Evolutionary conservation across 2,329 filamentous ascomycete genomes (phyloP), one percentile per base, ranked within the genome.

Genomic region (Sordariomycetes sp.): DNA sequence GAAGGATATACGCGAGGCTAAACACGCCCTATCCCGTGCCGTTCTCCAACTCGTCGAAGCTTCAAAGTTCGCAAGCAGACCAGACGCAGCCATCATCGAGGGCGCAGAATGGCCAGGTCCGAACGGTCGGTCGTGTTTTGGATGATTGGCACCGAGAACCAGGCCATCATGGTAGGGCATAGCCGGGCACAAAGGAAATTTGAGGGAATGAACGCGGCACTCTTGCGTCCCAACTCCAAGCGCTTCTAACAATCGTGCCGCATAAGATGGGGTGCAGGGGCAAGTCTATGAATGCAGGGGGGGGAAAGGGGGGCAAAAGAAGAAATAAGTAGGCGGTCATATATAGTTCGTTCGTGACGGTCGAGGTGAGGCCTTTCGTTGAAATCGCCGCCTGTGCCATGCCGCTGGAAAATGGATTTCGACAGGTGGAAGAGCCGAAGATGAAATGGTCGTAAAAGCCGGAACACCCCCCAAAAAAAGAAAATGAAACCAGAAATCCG

Each of bases 361-460:
- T 28, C n/a, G 54, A 46, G 54, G 54, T 43, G n/a, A 8, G 54
- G 20, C 28, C 14, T 12, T 6, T 22, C 46, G n/a, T 63, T 62
- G 62, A 62, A 60, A 57, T 59, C 50, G 62, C 60, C 60, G 61
- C 32, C 55, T 40, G 54, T 61, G 51, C 54, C 61, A 59, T 61
- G 57, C 54, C 55, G 55, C 52, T 52, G 59, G 50, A 37, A 32
- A 32, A 58, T 59, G 58, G 51, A 61, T 60, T 54, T 58, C 56
- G 58, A 60, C 56, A 50, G 11, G 20, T 50, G 20, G 46, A 59
- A 58, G 52, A 55, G 60, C 51, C 55, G 34, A 53, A 46, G 46
- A 56, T 43, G 55, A 60, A 59, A 48, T 55, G 40, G 53, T 43
- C 56, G 37, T 35, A 18, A 46, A 57, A 56, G 43, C 48, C 52